Percentiles rank a stretch among this genome's conserved stretches.
Evolutionary conservation across 2,329 filamentous ascomycete genomes (phyloP).

Genomic region (Botrytis deweyae): DNA sequence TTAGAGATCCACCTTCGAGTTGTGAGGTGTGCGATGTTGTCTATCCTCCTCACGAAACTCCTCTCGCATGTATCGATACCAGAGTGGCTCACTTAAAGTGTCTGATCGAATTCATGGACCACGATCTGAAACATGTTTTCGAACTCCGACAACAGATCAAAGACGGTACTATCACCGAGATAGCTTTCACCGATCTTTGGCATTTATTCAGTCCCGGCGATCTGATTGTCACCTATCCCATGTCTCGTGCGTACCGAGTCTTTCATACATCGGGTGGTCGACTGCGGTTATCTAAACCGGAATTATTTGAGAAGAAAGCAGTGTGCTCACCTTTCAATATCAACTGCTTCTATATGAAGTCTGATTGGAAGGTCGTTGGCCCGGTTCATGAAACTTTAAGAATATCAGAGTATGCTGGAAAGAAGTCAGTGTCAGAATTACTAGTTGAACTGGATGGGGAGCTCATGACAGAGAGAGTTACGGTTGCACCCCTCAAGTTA

Average conservation of each 20-base stretch:
- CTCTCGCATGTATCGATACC: slow-evolving; percentile 11
- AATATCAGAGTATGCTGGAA: slow-evolving; percentile 16
- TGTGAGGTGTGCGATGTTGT: slow-evolving; percentile 11
- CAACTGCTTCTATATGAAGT: slow-evolving; percentile 8
- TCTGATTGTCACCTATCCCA: slow-evolving; percentile 3
- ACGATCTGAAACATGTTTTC: slow-evolving; percentile 19
- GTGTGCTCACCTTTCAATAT: neutral
- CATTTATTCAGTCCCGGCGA: slow-evolving; percentile 21
- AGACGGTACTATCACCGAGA: neutral
- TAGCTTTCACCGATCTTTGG: slow-evolving; percentile 19
- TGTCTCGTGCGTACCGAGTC: slow-evolving; percentile 1
- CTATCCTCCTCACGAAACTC: neutral
- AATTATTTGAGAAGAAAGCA: neutral
- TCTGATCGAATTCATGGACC: slow-evolving; percentile 14
- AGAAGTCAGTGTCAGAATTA: neutral
- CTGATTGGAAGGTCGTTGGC: neutral
- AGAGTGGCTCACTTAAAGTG: slow-evolving; percentile 14
- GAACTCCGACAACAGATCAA: slow-evolving; percentile 1
- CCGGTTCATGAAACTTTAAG: slow-evolving; percentile 10
- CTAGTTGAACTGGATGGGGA: slow-evolving; percentile 1
- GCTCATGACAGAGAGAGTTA: neutral
- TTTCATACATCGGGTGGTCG: slow-evolving; percentile 16
- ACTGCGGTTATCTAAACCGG: neutral
- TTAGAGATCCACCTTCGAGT: neutral
- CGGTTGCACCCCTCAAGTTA: neutral